Percentiles rank a stretch among this genome's conserved stretches.
Evolutionary conservation across 2,329 filamentous ascomycete species (phyloP).

Genomic region (Fusarium udum): DNA sequence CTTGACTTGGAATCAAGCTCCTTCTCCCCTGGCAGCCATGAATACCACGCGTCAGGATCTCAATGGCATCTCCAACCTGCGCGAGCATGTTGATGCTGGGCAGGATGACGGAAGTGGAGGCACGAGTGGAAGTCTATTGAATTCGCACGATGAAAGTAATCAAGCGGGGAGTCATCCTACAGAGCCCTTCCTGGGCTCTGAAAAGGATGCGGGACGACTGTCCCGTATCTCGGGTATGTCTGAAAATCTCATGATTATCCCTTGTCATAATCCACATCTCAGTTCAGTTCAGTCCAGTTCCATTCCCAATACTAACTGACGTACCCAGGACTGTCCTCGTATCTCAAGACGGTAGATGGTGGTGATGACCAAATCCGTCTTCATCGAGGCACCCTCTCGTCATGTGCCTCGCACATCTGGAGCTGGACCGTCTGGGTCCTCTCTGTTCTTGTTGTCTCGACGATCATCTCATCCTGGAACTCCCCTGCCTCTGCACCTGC

Average conservation of each 20-base stretch:
- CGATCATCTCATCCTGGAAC: conserved; percentile 42
- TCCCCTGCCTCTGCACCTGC: conserved; percentile 11
- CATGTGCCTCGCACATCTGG: conserved; percentile 48
- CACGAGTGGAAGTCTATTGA: conserved; percentile 30
- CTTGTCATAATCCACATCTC: neutral
- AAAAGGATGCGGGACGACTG: conserved; percentile 45
- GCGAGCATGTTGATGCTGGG: conserved; percentile 52
- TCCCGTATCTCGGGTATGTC: conserved; percentile 42
- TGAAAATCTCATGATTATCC: conserved; percentile 1
- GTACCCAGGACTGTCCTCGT: conserved; percentile 44
- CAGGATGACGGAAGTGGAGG: conserved; percentile 47
- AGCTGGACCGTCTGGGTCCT: conserved; percentile 55
- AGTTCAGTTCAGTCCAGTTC: neutral
- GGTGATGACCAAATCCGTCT: conserved; percentile 54
- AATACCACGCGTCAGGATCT: conserved; percentile 65
- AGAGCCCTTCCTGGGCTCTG: conserved; percentile 22
- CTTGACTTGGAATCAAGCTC: conserved; percentile 64
- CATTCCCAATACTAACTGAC: neutral
- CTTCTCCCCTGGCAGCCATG: conserved; percentile 57
- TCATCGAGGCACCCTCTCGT: conserved; percentile 43
- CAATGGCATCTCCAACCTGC: conserved; percentile 63
- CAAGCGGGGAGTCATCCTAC: conserved; percentile 31
- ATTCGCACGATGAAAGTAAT: conserved; percentile 42
- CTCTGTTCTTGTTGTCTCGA: conserved; percentile 53
- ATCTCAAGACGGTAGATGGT: conserved; percentile 48